Percentiles rank a stretch among this genome's conserved stretches.
phyloP scores from a whole-genome alignment of 2,329 filamentous ascomycete genomes.

The Rutstroemia sp. region DNA sequence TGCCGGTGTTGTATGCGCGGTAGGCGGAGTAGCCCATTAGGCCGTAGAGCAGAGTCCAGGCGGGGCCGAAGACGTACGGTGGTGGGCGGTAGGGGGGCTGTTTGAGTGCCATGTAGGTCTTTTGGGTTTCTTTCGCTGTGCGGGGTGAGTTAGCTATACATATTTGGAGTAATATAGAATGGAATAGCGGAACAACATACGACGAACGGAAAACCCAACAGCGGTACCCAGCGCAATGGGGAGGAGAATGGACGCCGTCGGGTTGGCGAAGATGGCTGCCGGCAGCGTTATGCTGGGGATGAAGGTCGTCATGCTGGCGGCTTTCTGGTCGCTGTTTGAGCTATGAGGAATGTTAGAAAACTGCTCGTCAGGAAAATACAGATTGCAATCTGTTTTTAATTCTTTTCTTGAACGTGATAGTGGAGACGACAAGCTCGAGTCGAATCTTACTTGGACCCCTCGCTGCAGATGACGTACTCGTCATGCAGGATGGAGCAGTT shows the following conservation, averaged over 20 bases:
- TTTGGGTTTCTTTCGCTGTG: conserved; percentile 49
- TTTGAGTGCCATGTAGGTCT: conserved; percentile 56
- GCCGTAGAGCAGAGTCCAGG: conserved; percentile 60
- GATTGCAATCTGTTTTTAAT: not conserved
- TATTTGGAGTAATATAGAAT: not conserved
- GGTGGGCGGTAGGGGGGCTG: conserved; percentile 60
- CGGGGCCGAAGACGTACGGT: conserved; percentile 54
- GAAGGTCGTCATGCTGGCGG: conserved; percentile 63
- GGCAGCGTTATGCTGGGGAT: conserved; percentile 74
- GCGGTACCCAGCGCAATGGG: conserved; percentile 66
- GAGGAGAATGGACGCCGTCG: conserved; percentile 66
- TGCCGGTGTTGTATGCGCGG: conserved; percentile 60
- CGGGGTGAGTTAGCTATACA: not conserved
- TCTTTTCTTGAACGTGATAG: not conserved
- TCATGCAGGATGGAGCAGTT: not conserved
- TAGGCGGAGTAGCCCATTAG: conserved; percentile 87
- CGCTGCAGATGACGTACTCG: conserved; percentile 1
- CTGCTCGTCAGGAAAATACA: not conserved
- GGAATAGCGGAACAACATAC: conserved; percentile 37
- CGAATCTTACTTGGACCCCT: conserved; percentile 1
- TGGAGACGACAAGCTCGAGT: not conserved
- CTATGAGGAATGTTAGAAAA: not conserved
- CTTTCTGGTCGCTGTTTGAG: not conserved
- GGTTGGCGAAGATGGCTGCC: conserved; percentile 59
- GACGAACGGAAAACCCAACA: conserved; percentile 62